Evolutionary conservation across 495 filamentous ascomycete genomes (phyloP).

Genomic region (Aspergillus conjunctus): DNA sequence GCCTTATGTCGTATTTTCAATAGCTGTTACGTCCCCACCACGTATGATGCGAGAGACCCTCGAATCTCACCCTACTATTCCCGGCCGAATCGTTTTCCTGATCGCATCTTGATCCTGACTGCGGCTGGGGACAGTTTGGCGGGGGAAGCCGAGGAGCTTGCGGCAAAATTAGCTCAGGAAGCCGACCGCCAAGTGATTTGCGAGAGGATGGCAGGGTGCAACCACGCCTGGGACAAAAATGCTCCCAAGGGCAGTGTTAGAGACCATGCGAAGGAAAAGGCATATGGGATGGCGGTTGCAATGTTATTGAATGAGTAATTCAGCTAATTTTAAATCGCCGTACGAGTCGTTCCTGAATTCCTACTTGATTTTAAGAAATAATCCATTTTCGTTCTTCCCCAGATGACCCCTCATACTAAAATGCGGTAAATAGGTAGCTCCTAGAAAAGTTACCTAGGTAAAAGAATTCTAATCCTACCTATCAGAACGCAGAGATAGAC

Average conservation of each 20-base stretch:
- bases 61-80: slow-evolving; percentile 50
- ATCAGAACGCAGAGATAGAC: slow-evolving; percentile 1
- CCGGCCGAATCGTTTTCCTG: slow-evolving; percentile 39
- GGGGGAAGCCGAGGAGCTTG: slow-evolving; percentile 45
- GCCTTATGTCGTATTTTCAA: slow-evolving; percentile 35
- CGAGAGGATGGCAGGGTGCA: slow-evolving; percentile 43
- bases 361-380: not conserved
- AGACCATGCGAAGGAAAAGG: slow-evolving; percentile 37
- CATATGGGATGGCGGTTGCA: slow-evolving; percentile 39
- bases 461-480: not conserved
- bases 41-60: slow-evolving; percentile 43
- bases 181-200: slow-evolving; percentile 41
- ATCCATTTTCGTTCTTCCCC: not conserved
- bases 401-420: not conserved
- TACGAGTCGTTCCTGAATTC: not conserved
- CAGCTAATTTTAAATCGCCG: not conserved
- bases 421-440: slow-evolving; percentile 2
- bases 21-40: slow-evolving; percentile 34
- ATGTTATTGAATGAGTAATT: slow-evolving; percentile 26
- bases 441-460: not conserved
- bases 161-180: slow-evolving; percentile 31
- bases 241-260: slow-evolving; percentile 29
- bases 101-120: slow-evolving; percentile 46
- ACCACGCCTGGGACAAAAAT: slow-evolving; percentile 46
- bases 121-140: slow-evolving; percentile 45